phyloP scores from a whole-genome alignment of 179 eudicot genomes.

The Drosera spatulata region DNA sequence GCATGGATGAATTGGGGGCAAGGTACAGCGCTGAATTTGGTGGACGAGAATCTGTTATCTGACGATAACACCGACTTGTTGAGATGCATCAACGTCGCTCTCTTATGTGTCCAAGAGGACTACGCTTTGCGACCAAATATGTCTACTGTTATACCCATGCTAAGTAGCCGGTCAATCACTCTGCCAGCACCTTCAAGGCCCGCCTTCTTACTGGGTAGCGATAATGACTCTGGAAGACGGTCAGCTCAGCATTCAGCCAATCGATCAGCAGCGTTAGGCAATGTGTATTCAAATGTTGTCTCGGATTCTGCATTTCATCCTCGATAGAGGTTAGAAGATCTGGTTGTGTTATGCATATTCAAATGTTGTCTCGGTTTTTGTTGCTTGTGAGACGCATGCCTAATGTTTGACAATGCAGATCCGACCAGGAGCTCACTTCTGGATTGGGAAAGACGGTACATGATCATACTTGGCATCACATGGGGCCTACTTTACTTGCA shows the following conservation, averaged over 20 bases:
- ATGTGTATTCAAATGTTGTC: too few relatives aligned
- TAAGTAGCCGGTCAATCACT: constrained; percentile 12
- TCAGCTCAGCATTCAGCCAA: too few relatives aligned
- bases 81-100: constrained; percentile 9
- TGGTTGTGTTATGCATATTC: too few relatives aligned
- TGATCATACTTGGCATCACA: constrained; percentile 24
- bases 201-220: constrained; percentile 9
- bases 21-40: too few relatives aligned
- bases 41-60: not conserved
- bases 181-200: constrained; percentile 24
- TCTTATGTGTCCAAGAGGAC: constrained; percentile 41
- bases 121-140: constrained; percentile 27
- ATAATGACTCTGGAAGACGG: too few relatives aligned
- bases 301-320: too few relatives aligned
- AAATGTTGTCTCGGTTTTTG: too few relatives aligned
- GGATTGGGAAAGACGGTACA: constrained; percentile 24
- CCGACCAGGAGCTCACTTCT: constrained; percentile 10
- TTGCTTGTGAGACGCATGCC: too few relatives aligned
- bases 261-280: too few relatives aligned
- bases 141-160: constrained; percentile 23
- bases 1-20: too few relatives aligned
- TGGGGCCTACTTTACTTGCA: constrained; percentile 33
- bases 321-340: too few relatives aligned
- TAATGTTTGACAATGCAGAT: constrained; percentile 9
- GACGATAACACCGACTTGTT: too few relatives aligned